Conservation (phyloP, 148 eudicot genomes). For the Oxyria digyna region DNA sequence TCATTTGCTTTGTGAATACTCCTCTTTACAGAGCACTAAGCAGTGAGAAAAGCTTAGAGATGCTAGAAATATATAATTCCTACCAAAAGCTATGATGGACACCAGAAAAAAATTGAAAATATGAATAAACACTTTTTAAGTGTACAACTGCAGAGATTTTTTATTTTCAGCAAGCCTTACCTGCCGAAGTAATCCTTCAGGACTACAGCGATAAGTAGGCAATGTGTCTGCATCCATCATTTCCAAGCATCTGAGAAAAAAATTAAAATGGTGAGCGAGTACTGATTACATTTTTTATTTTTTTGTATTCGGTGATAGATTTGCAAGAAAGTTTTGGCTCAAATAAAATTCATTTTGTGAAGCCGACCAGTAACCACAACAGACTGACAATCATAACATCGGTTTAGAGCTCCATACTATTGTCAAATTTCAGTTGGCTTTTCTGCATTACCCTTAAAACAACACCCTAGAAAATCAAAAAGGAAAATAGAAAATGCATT, state of each 20-base stretch:
- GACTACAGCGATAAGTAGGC: slow-evolving; percentile 32
- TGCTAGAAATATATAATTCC: not conserved
- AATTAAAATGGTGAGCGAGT: not conserved
- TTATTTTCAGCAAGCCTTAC: slow-evolving; percentile 13
- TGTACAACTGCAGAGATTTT: not conserved
- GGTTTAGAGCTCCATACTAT: no score
- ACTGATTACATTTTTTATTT: no score
- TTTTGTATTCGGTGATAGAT: not conserved
- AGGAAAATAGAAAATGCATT: no score
- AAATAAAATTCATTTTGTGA: not conserved
- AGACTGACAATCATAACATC: not conserved
- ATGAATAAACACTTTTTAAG: not conserved
- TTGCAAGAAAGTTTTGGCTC: not conserved
- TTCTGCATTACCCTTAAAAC: not conserved
- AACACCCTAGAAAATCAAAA: not conserved
- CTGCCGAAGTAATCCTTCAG: slow-evolving; percentile 55
- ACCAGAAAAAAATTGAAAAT: not conserved
- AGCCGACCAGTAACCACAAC: not conserved
- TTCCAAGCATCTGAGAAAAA: slow-evolving; percentile 41
- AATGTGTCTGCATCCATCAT: slow-evolving; percentile 44
- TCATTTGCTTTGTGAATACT: not conserved
- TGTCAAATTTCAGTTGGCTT: not conserved
- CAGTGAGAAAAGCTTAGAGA: not conserved
- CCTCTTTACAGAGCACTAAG: no score
- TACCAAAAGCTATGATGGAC: not conserved